Base-by-base conservation (phyloP, 2,329 filamentous ascomycete species). In the Trichophyton simii region DNA sequence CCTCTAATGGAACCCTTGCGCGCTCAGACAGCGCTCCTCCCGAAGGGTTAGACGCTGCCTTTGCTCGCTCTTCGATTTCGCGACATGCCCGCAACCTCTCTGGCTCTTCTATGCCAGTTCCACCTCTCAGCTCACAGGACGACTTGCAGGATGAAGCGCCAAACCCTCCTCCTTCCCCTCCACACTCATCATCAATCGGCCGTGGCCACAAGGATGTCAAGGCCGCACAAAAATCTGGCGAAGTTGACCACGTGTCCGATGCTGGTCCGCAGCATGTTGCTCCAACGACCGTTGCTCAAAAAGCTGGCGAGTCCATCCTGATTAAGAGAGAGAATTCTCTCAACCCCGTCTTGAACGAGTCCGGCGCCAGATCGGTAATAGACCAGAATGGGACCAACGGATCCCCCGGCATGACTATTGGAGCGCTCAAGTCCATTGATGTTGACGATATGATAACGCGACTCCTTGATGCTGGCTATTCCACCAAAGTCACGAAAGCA, bases 381-480 rank as follows among this genome's bases (percentile, higher is more conserved):
- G 70, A 74, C 13, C 71, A 73, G 3, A 65, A 72, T 15, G 72
- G 76, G 41, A 69, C 74, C 25, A 76, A 75, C 36, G 72, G 76
- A 1, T 82, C 82, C 3, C 79, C 81, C 11, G 77, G 79, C 13
- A 88, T 96, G 75, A 88, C 89, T 65, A 95, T 97, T 81, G 85
- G 88, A 61, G 89, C 95, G 22, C 83, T 97, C 70, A 96, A 96
- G 74, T 85, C 91, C 41, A 89, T 94, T 67, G 94, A 99, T 72
- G 80, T 99, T 34, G 94, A 99, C 71, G 94, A 99, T 71, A 96
- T 95, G 80, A 99, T 99, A 72, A 91, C 91, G 69, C 86, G 94
- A 50, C 82, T 99, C 50, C 79, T 99, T 60, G 94, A 99, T 74
- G 92, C 94, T 8, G 94, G 89, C 11, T 99, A 99, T 72, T 88